These are phyloP conservation scores for Fusarium foetens DNA, from an alignment of 2,329 filamentous ascomycete species.

Conservation along the genomic window DNA sequence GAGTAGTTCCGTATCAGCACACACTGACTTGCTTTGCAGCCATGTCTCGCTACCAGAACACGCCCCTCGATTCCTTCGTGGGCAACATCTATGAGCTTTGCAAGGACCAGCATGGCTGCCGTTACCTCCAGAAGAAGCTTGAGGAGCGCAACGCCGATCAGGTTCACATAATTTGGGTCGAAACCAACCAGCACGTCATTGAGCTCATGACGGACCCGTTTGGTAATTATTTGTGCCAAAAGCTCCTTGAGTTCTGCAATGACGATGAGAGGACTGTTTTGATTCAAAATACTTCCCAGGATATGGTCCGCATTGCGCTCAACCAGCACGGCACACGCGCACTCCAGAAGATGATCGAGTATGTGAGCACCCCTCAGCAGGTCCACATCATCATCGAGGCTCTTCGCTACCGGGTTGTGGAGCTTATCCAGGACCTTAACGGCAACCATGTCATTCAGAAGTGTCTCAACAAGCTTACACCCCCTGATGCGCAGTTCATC, in stretches of 20 bases:
- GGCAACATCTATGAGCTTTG: constrained; percentile 90
- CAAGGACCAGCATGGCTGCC: constrained; percentile 98
- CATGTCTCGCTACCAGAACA: constrained; percentile 85
- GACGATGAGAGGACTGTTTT: constrained; percentile 94
- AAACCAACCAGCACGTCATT: constrained; percentile 92
- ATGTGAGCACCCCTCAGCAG: constrained; percentile 86
- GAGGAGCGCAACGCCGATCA: constrained; percentile 87
- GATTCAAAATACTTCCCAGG: constrained; percentile 86
- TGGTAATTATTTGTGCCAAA: constrained; percentile 99
- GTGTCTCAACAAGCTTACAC: constrained; percentile 91
- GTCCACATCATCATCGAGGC: constrained; percentile 88
- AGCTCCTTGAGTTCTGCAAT: constrained; percentile 93
- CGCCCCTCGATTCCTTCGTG: constrained; percentile 80
- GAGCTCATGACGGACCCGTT: constrained; percentile 99
- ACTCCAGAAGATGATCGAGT: constrained; percentile 99
- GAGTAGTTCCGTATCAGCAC: neutral
- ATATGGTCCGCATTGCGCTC: constrained; percentile 91
- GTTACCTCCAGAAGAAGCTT: constrained; percentile 96
- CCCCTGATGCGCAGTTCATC: constrained; percentile 91
- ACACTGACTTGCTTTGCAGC: constrained; percentile 54
- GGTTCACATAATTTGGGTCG: constrained; percentile 91
- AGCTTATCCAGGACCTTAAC: constrained; percentile 96
- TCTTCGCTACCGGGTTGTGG: constrained; percentile 84
- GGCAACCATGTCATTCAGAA: constrained; percentile 99
- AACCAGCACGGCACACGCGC: constrained; percentile 98